Conservation (phyloP, 2,329 filamentous ascomycete species). For the Plenodomus lindquistii region DNA sequence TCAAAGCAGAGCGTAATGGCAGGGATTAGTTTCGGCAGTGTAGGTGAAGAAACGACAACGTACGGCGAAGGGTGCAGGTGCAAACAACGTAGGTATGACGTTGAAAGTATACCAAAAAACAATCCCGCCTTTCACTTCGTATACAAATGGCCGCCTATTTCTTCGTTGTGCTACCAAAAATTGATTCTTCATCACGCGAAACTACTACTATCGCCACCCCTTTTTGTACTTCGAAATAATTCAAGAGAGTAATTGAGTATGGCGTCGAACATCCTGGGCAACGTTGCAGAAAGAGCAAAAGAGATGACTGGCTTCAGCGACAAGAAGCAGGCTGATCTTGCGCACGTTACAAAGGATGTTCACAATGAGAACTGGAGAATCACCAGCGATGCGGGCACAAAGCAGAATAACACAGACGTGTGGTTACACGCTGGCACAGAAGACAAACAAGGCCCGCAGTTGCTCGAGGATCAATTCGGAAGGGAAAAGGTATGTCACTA, state of each 20-base stretch:
- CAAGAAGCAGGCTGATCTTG: conserved; percentile 66
- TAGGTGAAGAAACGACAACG: not conserved
- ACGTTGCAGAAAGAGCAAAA: conserved; percentile 37
- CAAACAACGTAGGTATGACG: conserved; percentile 24
- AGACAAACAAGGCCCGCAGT: conserved; percentile 66
- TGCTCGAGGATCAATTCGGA: conserved; percentile 73
- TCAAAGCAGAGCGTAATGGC: conserved; percentile 12
- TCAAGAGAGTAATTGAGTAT: conserved; percentile 17
- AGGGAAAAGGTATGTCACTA: conserved; percentile 67
- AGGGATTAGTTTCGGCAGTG: conserved; percentile 5
- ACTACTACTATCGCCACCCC: conserved; percentile 2
- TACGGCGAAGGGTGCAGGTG: no score
- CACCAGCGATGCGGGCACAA: conserved; percentile 78
- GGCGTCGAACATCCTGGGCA: conserved; percentile 38
- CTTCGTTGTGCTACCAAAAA: not conserved
- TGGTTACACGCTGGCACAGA: conserved; percentile 71
- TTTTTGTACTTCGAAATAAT: conserved; percentile 9
- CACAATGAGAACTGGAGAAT: conserved; percentile 60
- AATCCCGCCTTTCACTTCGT: conserved; percentile 1
- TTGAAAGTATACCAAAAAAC: conserved; percentile 21
- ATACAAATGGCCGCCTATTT: conserved; percentile 12
- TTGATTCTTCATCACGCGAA: not conserved
- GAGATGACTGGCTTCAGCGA: conserved; percentile 35
- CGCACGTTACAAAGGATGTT: conserved; percentile 62
- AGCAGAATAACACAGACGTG: conserved; percentile 73